Conservation (phyloP, 2,329 filamentous ascomycete species). For the Trichoderma polysporum region DNA sequence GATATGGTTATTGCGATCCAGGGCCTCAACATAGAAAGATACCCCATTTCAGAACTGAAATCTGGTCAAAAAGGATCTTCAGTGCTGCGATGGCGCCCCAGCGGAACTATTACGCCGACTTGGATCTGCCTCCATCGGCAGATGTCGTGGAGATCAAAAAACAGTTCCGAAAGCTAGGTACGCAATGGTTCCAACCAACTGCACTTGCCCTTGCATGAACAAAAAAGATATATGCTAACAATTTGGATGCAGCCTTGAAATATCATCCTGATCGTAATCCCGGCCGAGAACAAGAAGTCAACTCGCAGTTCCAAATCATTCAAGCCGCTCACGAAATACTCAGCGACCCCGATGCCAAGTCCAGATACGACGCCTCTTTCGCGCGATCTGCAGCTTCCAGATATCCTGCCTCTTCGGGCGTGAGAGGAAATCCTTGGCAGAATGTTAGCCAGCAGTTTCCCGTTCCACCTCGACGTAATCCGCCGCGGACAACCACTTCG, state of each 20-base stretch:
- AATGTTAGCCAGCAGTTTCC: constrained; percentile 51
- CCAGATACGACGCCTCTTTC: constrained; percentile 54
- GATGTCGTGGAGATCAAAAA: constrained; percentile 77
- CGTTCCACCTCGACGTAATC: constrained; percentile 47
- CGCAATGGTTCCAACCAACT: constrained; percentile 22
- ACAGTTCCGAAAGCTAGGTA: constrained; percentile 81
- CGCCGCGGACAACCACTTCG: constrained; percentile 32
- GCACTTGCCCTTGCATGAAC: constrained; percentile 27
- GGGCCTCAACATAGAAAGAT: neutral
- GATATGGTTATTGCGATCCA: constrained; percentile 24
- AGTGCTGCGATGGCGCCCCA: constrained; percentile 40
- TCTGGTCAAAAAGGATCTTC: neutral
- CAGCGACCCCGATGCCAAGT: constrained; percentile 49
- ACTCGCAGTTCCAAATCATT: constrained; percentile 80
- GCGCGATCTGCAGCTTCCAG: constrained; percentile 33
- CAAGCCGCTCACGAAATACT: constrained; percentile 81
- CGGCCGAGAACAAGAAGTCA: constrained; percentile 75
- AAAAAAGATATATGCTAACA: neutral
- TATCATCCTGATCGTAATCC: constrained; percentile 90
- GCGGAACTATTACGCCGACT: constrained; percentile 82
- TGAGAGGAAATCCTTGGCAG: constrained; percentile 58
- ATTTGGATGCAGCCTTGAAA: constrained; percentile 61
- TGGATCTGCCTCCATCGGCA: constrained; percentile 68
- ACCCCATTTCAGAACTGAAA: neutral
- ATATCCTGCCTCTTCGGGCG: constrained; percentile 52